Evolutionary conservation across 768 basidiomycete species (phyloP), one percentile per base, ranked within the genome.

Genomic region (Amanita polypyramis): DNA sequence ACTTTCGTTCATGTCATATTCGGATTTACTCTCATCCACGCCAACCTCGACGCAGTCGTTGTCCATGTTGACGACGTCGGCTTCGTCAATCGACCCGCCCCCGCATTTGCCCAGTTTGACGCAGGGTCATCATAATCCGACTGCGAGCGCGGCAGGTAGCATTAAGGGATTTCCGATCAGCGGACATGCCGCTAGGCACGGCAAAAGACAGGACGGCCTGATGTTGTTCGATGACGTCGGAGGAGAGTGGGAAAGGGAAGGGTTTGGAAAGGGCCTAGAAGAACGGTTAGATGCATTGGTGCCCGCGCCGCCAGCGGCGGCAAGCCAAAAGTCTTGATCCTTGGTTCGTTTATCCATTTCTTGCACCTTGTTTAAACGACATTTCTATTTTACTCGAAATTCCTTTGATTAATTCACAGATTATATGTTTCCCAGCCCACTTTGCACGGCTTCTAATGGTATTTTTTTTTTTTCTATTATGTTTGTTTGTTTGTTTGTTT

Each of bases 221-320:
- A 67, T 64, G 6, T 49, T 80, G 54, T 55, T 78, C 40, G 82
- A 82, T 55, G 82, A 83, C 38, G 65, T 75, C 1, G 86, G 87
- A 7, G 87, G 89, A 0, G 91, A 93, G 63, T 94, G 88, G 89
- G 85, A 88, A 53, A 67, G 89, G 1, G 85, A 89, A 55, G 90
- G 90, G 0, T 61, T 94, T 20, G 90, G 91, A 0, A 75, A 67
- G 51, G 90, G 91, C 0, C 62, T 94, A 42, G 91, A 87, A 63
- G 90, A 92, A 67, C 67, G 90, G 48, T 61, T 94, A 45, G 90
- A 92, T 56, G 51, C 39, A 40, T 25, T 47, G 29, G 35, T 45
- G 15, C 42, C 49, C 5, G 30, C 40, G 4, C 20, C 20, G 21
- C 17, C 34, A 14, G 14, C 39, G 8, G 15, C 15, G 15, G 41